These are phyloP conservation scores for Chrysopogon serrulatus DNA, from an alignment of 176 grass and related monocot genomes.

Conservation along the genomic window DNA sequence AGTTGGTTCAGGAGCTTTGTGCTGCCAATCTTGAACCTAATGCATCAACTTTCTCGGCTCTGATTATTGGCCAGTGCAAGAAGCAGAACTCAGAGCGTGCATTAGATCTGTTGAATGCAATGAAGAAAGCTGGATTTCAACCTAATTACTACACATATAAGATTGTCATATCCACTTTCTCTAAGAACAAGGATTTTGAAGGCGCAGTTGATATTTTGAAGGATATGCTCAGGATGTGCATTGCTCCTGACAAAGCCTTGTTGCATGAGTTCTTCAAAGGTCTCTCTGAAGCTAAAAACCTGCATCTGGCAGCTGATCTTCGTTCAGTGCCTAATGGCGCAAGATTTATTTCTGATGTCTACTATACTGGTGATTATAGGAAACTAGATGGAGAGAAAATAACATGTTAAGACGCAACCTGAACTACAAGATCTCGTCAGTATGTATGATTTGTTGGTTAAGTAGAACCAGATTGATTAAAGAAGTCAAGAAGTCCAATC, in stretches of 20 bases:
- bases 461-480: not conserved
- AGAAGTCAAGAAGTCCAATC: not conserved
- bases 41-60: conserved; percentile 63
- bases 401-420: conserved; percentile 8
- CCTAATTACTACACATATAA: conserved; percentile 42
- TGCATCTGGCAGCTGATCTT: conserved; percentile 46
- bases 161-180: conserved; percentile 66
- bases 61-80: conserved; percentile 65
- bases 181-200: conserved; percentile 80
- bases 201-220: conserved; percentile 67
- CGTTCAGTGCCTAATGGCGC: conserved; percentile 14
- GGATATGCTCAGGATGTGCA: conserved; percentile 58
- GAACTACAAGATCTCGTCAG: not conserved
- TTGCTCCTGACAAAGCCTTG: conserved; percentile 58
- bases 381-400: conserved; percentile 11
- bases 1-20: conserved; percentile 51
- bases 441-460: not conserved
- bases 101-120: conserved; percentile 58
- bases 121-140: conserved; percentile 72
- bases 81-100: conserved; percentile 79
- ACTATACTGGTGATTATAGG: conserved; percentile 39
- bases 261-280: conserved; percentile 60
- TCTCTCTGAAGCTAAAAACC: conserved; percentile 49
- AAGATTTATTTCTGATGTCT: conserved; percentile 57
- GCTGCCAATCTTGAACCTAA: conserved; percentile 54